Evolutionary conservation across 805 yeast genomes (phyloP).

Genomic region (Wickerhamomyces mucosus): DNA sequence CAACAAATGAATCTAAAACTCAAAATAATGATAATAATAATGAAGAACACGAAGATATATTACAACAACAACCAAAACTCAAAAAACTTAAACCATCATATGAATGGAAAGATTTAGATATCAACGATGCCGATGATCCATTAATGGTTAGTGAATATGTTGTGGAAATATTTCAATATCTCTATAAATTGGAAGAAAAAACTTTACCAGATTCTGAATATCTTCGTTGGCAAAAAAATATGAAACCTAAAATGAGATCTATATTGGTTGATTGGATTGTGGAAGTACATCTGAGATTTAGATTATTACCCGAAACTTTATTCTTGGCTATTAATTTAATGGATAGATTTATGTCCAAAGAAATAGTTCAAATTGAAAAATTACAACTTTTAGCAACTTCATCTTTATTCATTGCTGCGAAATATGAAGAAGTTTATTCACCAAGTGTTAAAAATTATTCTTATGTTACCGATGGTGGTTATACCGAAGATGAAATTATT

Average conservation of each 20-base stretch:
- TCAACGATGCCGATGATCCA: slow-evolving; percentile 65
- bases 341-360: slow-evolving; percentile 78
- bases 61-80: not conserved
- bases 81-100: slow-evolving; percentile 20
- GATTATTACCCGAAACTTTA: slow-evolving; percentile 78
- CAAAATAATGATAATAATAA: not conserved
- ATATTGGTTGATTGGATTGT: slow-evolving; percentile 91
- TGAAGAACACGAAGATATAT: slow-evolving; percentile 1
- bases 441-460: slow-evolving; percentile 84
- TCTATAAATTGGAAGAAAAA: slow-evolving; percentile 55
- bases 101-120: slow-evolving; percentile 46
- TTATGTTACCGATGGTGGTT: slow-evolving; percentile 80
- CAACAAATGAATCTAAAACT: no score
- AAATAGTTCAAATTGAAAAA: slow-evolving; percentile 66
- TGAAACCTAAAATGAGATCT: slow-evolving; percentile 77
- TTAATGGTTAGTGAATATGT: slow-evolving; percentile 87
- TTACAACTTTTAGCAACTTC: slow-evolving; percentile 83
- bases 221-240: slow-evolving; percentile 49
- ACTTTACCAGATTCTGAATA: slow-evolving; percentile 69
- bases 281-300: slow-evolving; percentile 77
- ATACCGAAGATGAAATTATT: slow-evolving; percentile 69
- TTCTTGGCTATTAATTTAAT: slow-evolving; percentile 74
- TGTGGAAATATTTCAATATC: slow-evolving; percentile 70
- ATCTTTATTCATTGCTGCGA: slow-evolving; percentile 80
- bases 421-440: slow-evolving; percentile 84